phyloP scores from a whole-genome alignment of 331 rosid genomes.

The Acacia pycnantha region DNA sequence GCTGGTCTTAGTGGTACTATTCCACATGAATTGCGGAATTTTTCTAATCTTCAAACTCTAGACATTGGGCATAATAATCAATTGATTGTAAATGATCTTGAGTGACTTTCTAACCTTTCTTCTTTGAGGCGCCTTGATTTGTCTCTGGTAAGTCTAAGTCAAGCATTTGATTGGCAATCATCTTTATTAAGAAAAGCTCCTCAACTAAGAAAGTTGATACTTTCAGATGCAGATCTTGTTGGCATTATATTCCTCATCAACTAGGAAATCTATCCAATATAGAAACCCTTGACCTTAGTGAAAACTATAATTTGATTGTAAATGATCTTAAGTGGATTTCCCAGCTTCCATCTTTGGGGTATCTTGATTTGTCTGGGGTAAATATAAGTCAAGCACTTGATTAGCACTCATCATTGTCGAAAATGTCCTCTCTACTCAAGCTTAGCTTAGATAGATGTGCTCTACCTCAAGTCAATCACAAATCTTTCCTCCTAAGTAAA shows the following conservation, averaged over 20 bases:
- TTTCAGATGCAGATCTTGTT: neutral
- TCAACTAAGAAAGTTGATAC: neutral
- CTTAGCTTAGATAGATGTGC: too few relatives aligned
- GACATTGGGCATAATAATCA: too few relatives aligned
- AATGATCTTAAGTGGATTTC: too few relatives aligned
- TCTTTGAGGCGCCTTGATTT: neutral
- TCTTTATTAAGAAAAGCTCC: neutral
- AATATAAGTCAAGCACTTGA: neutral
- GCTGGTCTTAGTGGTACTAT: too few relatives aligned
- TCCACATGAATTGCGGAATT: too few relatives aligned
- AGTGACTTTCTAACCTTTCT: too few relatives aligned
- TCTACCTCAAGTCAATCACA: too few relatives aligned
- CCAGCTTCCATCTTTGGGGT: rapidly evolving
- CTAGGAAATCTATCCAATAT: conserved; percentile 25
- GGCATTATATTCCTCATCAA: conserved; percentile 18
- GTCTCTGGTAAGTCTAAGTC: neutral
- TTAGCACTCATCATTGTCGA: neutral
- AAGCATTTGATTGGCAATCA: neutral
- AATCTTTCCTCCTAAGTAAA: too few relatives aligned
- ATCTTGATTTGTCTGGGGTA: neutral
- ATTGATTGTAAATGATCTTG: too few relatives aligned
- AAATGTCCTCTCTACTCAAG: too few relatives aligned
- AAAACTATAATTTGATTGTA: neutral
- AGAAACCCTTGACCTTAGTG: conserved; percentile 24
- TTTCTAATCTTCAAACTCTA: too few relatives aligned